Conservation (phyloP, 768 basidiomycete species). For the Collybiopsis luxurians region DNA sequence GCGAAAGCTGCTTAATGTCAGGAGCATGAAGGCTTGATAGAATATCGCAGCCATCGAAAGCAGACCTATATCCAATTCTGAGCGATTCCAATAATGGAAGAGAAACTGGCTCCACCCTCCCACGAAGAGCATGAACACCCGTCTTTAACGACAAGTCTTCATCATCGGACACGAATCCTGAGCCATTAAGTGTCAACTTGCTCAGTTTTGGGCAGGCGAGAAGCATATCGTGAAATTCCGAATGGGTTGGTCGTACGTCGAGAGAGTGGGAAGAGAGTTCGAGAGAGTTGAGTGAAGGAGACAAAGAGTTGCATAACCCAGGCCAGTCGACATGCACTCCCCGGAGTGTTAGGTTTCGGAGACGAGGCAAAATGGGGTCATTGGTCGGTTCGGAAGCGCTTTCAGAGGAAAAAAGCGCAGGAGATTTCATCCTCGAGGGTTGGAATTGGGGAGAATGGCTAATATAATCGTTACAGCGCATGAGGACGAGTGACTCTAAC, state of each 20-base stretch:
- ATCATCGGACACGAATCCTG: slow-evolving; percentile 26
- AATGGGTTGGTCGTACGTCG: slow-evolving; percentile 51
- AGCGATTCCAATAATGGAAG: slow-evolving; percentile 38
- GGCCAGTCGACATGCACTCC: slow-evolving; percentile 60
- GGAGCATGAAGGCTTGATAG: slow-evolving; percentile 42
- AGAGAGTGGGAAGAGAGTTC: slow-evolving; percentile 50
- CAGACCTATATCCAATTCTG: slow-evolving; percentile 42
- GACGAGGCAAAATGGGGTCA: slow-evolving; percentile 33
- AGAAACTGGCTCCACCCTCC: slow-evolving; percentile 26
- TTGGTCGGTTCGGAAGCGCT: slow-evolving; percentile 15
- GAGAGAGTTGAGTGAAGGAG: slow-evolving; percentile 29
- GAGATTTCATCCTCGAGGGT: slow-evolving; percentile 34
- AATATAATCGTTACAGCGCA: slow-evolving; percentile 60
- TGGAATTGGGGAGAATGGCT: slow-evolving; percentile 43
- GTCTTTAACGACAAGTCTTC: neutral
- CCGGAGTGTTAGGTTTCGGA: slow-evolving; percentile 47
- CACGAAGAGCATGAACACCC: slow-evolving; percentile 4
- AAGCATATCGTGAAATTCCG: slow-evolving; percentile 43
- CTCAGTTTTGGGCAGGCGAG: slow-evolving; percentile 35
- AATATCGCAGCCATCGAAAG: slow-evolving; percentile 32
- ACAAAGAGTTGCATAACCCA: slow-evolving; percentile 34
- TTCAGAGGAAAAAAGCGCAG: slow-evolving; percentile 29
- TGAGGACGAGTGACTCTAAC: slow-evolving; percentile 50
- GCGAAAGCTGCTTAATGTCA: slow-evolving; percentile 29
- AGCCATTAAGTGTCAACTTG: slow-evolving; percentile 45